phyloP scores from a whole-genome alignment of 257 asterid genomes.

The Penstemon eatonii region DNA sequence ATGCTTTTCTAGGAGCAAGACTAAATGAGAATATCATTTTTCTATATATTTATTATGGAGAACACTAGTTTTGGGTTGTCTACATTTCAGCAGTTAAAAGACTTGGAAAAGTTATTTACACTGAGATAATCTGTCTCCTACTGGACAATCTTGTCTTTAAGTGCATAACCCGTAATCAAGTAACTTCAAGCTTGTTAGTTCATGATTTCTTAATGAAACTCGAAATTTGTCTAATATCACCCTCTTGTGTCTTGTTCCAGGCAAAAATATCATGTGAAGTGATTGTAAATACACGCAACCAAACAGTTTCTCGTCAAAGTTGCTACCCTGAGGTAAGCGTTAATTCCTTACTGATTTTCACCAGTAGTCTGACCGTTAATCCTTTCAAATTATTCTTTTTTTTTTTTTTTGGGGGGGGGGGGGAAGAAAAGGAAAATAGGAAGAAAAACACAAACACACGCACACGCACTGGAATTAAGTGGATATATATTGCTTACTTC shows the following conservation, averaged over 20 bases:
- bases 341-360: constrained; percentile 1
- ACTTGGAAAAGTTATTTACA: no score
- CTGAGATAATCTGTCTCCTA: not conserved
- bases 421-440: constrained; percentile 1
- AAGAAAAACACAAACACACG: not conserved
- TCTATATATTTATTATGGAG: no score
- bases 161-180: not conserved
- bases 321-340: constrained; percentile 60
- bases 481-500: not conserved
- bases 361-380: not conserved
- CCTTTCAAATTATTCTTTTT: not conserved
- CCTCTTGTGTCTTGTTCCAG: constrained; percentile 39
- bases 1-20: no score
- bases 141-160: not conserved
- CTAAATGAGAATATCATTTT: no score
- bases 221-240: constrained; percentile 10
- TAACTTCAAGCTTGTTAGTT: not conserved
- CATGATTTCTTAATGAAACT: not conserved
- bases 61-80: no score
- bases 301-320: constrained; percentile 42
- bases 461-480: not conserved
- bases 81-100: no score
- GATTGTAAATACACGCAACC: constrained; percentile 40
- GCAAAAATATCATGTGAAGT: constrained; percentile 42
- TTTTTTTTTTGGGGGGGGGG: not conserved